These are phyloP conservation scores for Escovopsis sp. DNA, from an alignment of 2,329 filamentous ascomycete species.

Conservation along the genomic window DNA sequence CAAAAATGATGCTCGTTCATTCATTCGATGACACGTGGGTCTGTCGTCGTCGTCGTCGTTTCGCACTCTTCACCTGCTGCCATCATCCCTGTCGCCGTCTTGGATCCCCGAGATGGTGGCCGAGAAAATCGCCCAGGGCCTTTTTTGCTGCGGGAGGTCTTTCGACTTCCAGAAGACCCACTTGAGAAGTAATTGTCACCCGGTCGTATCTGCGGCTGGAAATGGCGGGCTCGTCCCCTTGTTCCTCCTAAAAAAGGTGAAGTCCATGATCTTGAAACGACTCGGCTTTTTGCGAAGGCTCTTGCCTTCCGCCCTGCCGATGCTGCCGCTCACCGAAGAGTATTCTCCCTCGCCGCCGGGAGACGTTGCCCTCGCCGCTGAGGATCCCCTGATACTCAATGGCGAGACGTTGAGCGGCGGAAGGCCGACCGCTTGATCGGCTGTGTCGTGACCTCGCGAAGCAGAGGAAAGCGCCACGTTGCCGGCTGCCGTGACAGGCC, in stretches of 20 bases:
- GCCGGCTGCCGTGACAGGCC: conserved; percentile 47
- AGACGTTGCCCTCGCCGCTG: conserved; percentile 12
- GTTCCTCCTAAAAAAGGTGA: conserved; percentile 41
- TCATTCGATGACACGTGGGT: background rate
- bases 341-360: conserved; percentile 17
- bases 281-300: conserved; percentile 47
- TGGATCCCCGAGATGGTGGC: no score
- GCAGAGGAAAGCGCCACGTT: conserved; percentile 52
- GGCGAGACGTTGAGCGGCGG: conserved; percentile 25
- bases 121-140: background rate
- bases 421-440: conserved; percentile 33
- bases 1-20: background rate
- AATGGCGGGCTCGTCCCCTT: conserved; percentile 23
- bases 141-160: background rate
- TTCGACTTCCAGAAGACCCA: no score
- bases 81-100: background rate
- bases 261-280: conserved; percentile 47
- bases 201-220: conserved; percentile 19
- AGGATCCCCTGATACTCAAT: conserved; percentile 19
- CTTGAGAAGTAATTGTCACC: conserved; percentile 11
- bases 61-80: background rate
- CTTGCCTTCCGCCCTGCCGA: conserved; percentile 33
- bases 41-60: background rate
- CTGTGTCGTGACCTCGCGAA: conserved; percentile 44
- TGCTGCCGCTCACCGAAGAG: conserved; percentile 25